Conservation (phyloP, 805 yeast species). For the Yarrowia sp. region DNA sequence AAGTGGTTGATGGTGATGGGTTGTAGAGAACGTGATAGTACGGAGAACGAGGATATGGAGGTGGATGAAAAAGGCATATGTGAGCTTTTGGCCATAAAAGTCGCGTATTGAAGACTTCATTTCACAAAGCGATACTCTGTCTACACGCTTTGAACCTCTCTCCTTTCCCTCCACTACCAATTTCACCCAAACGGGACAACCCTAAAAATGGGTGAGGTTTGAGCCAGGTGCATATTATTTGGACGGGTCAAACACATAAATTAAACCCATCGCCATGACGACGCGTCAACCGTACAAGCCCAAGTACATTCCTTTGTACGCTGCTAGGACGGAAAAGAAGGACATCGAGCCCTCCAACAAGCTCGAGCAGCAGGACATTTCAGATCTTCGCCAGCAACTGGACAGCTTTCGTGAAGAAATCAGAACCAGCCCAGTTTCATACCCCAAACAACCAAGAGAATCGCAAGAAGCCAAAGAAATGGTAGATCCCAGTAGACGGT, state of each 20-base stretch:
- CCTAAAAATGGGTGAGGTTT: slow-evolving; percentile 14
- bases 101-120: too few relatives aligned
- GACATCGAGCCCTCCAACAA: slow-evolving; percentile 7
- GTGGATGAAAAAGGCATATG: too few relatives aligned
- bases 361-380: slow-evolving; percentile 17
- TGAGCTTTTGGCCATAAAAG: too few relatives aligned
- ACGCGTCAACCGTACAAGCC: slow-evolving; percentile 34
- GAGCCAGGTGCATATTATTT: background rate
- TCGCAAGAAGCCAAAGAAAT: background rate
- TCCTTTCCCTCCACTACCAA: background rate
- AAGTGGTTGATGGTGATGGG: too few relatives aligned
- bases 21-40: too few relatives aligned
- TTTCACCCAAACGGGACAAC: slow-evolving; percentile 8
- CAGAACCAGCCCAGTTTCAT: slow-evolving; percentile 18
- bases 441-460: slow-evolving; percentile 1
- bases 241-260: slow-evolving; percentile 1
- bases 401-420: slow-evolving; percentile 24
- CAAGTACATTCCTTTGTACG: slow-evolving; percentile 32
- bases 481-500: slow-evolving; percentile 14
- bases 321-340: slow-evolving; percentile 6
- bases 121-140: too few relatives aligned
- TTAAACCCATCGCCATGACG: slow-evolving; percentile 27
- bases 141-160: too few relatives aligned
- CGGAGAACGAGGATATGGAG: too few relatives aligned
- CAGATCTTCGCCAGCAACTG: slow-evolving; percentile 10